phyloP scores from a whole-genome alignment of 805 yeast species.

The Nakazawaea wyomingensis region DNA sequence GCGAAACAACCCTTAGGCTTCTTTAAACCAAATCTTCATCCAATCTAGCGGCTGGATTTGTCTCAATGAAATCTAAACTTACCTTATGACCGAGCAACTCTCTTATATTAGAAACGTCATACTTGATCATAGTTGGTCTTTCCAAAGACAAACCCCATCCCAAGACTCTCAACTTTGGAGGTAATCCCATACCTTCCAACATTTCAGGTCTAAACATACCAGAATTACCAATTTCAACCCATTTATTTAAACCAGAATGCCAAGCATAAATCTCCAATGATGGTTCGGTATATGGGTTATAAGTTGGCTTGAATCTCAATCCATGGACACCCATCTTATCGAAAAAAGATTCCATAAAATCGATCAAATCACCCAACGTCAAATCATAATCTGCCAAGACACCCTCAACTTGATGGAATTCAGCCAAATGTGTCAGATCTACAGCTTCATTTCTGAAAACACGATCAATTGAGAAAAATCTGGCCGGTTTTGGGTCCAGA shows the following conservation, averaged over 20 bases:
- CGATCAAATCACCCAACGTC: conserved; percentile 93
- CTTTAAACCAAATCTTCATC: conserved; percentile 62
- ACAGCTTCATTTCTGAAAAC: conserved; percentile 99
- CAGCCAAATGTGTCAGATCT: conserved; percentile 98
- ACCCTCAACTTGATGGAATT: conserved; percentile 99
- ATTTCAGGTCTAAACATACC: conserved; percentile 99
- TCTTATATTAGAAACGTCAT: conserved; percentile 91
- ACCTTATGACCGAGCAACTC: conserved; percentile 97
- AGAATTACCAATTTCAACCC: conserved; percentile 99
- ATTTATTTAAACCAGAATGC: conserved; percentile 89
- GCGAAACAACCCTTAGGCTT: too few relatives aligned
- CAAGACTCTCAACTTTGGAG: conserved; percentile 85
- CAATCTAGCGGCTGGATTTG: conserved; percentile 95
- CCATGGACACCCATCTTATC: conserved; percentile 95
- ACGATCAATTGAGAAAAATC: conserved; percentile 93
- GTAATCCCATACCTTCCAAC: conserved; percentile 98
- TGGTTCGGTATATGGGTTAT: conserved; percentile 99
- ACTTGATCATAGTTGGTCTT: conserved; percentile 99
- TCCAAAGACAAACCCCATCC: conserved; percentile 98
- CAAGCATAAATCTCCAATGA: conserved; percentile 95
- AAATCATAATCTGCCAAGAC: conserved; percentile 94
- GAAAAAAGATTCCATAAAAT: conserved; percentile 97
- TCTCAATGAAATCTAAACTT: conserved; percentile 86
- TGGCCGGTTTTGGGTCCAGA: conserved; percentile 78
- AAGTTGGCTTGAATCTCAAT: conserved; percentile 96